Evolutionary conservation across 805 yeast species (phyloP).

Genomic region (Candida silvatica): DNA sequence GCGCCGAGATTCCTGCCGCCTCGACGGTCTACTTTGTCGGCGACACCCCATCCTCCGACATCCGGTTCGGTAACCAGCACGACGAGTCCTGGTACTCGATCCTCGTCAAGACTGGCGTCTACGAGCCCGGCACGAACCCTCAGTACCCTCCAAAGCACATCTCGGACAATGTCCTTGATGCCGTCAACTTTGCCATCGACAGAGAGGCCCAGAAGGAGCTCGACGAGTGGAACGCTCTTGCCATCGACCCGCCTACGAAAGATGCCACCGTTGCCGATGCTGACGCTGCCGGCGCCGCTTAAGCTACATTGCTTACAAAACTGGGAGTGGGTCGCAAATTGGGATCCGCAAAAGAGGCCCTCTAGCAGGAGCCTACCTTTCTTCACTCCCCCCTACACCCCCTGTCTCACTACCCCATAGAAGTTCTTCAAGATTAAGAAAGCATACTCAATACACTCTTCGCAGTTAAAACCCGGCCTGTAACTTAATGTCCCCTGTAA

Average conservation of each 20-base stretch:
- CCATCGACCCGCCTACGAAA: constrained; percentile 6
- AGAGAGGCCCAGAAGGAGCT: constrained; percentile 69
- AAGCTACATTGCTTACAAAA: no score
- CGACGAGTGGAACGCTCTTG: constrained; percentile 71
- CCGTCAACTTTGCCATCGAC: constrained; percentile 77
- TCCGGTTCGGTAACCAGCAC: constrained; percentile 80
- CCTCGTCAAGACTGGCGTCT: constrained; percentile 81
- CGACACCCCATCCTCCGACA: constrained; percentile 85
- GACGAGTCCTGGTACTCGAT: constrained; percentile 81
- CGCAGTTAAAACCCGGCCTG: no score
- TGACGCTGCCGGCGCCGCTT: no score
- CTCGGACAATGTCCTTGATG: constrained; percentile 69
- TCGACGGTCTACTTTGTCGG: constrained; percentile 85
- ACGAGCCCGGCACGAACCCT: constrained; percentile 72
- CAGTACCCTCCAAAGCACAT: constrained; percentile 70
- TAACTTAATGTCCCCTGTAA: no score
- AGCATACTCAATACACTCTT: no score
- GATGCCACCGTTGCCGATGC: no score
- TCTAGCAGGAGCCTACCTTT: background rate
- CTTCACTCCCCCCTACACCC: no score
- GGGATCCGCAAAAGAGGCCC: background rate
- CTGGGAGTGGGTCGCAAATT: no score
- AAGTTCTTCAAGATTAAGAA: no score
- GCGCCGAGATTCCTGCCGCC: constrained; percentile 66
- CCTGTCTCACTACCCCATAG: no score